These are phyloP conservation scores for Chaetomiaceae sp. DNA, from an alignment of 2,329 filamentous ascomycete genomes.

Conservation along the genomic window DNA sequence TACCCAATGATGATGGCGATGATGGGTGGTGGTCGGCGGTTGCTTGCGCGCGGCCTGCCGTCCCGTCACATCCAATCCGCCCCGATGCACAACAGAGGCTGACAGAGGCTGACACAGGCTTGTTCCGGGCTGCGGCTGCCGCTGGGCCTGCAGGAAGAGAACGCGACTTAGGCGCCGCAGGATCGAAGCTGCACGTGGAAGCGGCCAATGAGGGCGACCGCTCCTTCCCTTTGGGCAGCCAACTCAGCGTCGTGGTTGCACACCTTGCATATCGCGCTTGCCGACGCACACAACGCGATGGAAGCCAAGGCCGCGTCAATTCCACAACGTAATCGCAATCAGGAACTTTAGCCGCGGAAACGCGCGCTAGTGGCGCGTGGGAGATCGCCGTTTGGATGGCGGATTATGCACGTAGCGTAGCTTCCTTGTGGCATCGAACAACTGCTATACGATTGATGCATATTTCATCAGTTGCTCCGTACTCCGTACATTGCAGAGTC, in stretches of 20 bases:
- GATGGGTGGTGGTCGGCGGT: not conserved
- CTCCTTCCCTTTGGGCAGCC: not conserved
- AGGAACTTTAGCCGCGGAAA: constrained; percentile 6
- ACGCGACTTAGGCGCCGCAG: constrained; percentile 6
- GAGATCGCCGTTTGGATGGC: too few species aligned
- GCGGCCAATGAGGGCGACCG: constrained; percentile 9
- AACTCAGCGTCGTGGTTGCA: not conserved
- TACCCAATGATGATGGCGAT: too few species aligned
- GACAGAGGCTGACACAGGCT: too few species aligned
- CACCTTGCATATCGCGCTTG: not conserved
- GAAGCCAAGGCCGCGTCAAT: not conserved
- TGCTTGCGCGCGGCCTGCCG: too few species aligned
- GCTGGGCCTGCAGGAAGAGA: constrained; percentile 2
- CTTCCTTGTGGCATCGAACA: too few species aligned
- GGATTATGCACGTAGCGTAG: too few species aligned
- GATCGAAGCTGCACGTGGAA: constrained; percentile 11
- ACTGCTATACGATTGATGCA: too few species aligned
- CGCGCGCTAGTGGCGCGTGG: constrained; percentile 13
- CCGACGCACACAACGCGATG: not conserved
- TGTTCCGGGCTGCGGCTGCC: not conserved
- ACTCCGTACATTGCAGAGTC: too few species aligned
- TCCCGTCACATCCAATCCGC: too few species aligned
- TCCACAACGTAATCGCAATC: not conserved
- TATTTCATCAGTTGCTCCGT: too few species aligned
- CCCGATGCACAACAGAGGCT: too few species aligned